phyloP scores from a whole-genome alignment of 139 green algal species.

The Yamagishiella unicocca region DNA sequence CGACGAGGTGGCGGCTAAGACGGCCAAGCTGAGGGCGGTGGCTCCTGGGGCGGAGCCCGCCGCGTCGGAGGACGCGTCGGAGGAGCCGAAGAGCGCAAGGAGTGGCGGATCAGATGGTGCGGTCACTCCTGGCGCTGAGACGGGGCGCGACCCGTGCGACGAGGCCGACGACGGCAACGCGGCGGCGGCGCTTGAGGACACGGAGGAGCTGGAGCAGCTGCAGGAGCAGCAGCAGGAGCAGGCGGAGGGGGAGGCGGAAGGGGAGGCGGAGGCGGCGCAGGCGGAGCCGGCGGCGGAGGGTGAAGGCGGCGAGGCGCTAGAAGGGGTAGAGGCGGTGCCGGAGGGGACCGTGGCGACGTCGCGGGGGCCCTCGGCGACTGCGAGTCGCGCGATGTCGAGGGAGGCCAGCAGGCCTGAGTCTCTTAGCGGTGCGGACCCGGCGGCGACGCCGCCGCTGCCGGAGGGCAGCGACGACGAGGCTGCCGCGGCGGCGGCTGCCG shows the following conservation, averaged over 20 bases:
- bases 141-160: background rate
- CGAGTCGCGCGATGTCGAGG: background rate
- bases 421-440: background rate
- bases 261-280: background rate
- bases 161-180: background rate
- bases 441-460: constrained; percentile 1
- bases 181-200: constrained; percentile 22
- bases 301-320: background rate
- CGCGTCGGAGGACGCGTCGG: background rate
- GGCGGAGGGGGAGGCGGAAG: background rate
- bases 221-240: background rate
- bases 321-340: background rate
- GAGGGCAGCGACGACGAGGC: background rate
- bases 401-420: background rate
- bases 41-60: background rate
- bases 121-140: no score
- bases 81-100: background rate
- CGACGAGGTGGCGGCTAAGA: constrained; percentile 54
- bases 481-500: background rate
- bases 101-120: background rate
- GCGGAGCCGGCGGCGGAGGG: background rate
- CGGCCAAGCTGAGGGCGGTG: constrained; percentile 1
- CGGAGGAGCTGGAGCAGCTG: constrained; percentile 13
- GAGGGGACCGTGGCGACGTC: background rate
- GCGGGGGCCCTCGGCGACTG: background rate